phyloP scores from a whole-genome alignment of 2,329 filamentous ascomycete species.

The Mycogone perniciosa region DNA sequence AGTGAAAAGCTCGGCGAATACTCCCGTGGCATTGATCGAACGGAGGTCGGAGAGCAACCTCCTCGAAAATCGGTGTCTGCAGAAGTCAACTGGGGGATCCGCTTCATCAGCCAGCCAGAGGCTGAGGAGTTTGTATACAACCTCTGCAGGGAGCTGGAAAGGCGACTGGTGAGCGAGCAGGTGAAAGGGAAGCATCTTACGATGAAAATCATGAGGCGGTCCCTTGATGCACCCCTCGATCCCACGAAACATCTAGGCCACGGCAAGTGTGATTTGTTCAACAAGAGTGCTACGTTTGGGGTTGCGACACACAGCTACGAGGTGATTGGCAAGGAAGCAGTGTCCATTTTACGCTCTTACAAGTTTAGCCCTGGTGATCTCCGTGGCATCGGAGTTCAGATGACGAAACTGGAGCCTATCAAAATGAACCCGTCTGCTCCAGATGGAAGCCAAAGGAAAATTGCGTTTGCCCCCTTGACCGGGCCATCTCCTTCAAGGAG shows the following conservation, averaged over 20 bases:
- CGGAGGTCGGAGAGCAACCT: slow-evolving; percentile 79
- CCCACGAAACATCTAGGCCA: slow-evolving; percentile 91
- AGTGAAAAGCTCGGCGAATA: slow-evolving; percentile 89
- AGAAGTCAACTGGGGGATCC: slow-evolving; percentile 96
- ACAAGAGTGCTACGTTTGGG: slow-evolving; percentile 77
- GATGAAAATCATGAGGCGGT: slow-evolving; percentile 88
- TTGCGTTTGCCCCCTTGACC: slow-evolving; percentile 61
- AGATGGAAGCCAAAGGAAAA: slow-evolving; percentile 71
- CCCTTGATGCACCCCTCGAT: slow-evolving; percentile 80
- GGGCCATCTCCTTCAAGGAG: slow-evolving; percentile 35
- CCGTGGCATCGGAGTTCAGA: slow-evolving; percentile 85
- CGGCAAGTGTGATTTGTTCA: slow-evolving; percentile 90
- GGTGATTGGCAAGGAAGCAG: slow-evolving; percentile 69
- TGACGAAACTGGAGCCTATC: slow-evolving; percentile 83
- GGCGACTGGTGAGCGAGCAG: slow-evolving; percentile 70
- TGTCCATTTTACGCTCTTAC: slow-evolving; percentile 76
- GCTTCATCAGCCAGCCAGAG: slow-evolving; percentile 86
- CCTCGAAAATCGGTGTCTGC: slow-evolving; percentile 91
- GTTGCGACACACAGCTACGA: slow-evolving; percentile 73
- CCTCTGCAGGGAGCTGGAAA: slow-evolving; percentile 77
- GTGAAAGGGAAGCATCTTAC: slow-evolving; percentile 86
- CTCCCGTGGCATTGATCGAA: slow-evolving; percentile 75
- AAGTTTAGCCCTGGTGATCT: slow-evolving; percentile 85
- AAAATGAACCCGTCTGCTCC: slow-evolving; percentile 50
- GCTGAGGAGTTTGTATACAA: slow-evolving; percentile 87